Evolutionary conservation across 108 stramenopile genomes (phyloP).

Genomic region (Epithemia pelagica): DNA sequence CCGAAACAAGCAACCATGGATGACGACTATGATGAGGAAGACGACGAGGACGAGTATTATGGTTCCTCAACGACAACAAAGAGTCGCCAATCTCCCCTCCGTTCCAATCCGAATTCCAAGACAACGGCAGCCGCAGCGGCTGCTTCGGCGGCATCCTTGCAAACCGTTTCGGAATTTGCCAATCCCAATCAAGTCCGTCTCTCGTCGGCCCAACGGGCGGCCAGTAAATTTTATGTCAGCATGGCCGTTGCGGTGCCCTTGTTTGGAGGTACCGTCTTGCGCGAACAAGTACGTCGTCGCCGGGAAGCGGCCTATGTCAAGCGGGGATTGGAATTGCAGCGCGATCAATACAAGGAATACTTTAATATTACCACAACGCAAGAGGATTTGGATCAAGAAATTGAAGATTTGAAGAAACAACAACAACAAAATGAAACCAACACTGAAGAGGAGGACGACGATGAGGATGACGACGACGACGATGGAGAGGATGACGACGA

Average conservation of each 20-base stretch:
- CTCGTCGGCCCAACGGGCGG: background rate
- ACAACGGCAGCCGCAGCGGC: background rate
- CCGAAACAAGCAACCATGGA: background rate
- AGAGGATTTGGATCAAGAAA: constrained; percentile 47
- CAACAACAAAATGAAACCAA: constrained; percentile 16
- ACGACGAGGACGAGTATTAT: constrained; percentile 15
- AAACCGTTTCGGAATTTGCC: constrained; percentile 10
- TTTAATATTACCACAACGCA: constrained; percentile 19
- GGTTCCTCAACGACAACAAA: background rate
- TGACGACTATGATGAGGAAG: constrained; percentile 18
- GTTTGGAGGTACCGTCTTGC: constrained; percentile 17
- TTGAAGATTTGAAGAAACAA: constrained; percentile 84
- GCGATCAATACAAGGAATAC: constrained; percentile 35
- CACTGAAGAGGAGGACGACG: constrained; percentile 12
- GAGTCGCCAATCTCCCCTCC: background rate
- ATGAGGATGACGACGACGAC: constrained; percentile 15
- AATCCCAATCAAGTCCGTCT: background rate
- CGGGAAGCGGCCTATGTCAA: constrained; percentile 32
- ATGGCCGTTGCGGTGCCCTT: constrained; percentile 22
- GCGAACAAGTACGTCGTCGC: constrained; percentile 28
- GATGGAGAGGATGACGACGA: constrained; percentile 14
- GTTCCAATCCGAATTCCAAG: background rate
- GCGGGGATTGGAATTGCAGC: constrained; percentile 31
- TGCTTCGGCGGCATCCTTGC: background rate
- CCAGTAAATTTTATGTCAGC: constrained; percentile 14